Percentiles rank a stretch among this genome's conserved stretches.
phyloP scores from a whole-genome alignment of 108 stramenopile genomes.

The Fistulifera pelliculosa region DNA sequence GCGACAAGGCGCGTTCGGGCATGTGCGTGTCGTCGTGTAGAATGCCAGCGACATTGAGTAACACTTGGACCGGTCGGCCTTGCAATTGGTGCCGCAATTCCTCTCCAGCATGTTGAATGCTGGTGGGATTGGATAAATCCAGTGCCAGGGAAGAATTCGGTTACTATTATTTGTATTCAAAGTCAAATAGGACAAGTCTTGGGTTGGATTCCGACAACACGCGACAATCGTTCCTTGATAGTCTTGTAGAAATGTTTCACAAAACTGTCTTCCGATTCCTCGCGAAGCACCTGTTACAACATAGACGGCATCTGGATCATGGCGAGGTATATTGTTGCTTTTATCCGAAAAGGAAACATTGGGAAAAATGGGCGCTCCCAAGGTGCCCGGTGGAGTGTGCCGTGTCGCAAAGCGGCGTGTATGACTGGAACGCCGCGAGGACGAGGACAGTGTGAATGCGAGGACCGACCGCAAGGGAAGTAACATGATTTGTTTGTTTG shows the following conservation, averaged over 20 bases:
- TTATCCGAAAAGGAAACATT: slow-evolving; percentile 40
- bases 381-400: slow-evolving; percentile 22
- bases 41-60: slow-evolving; percentile 78
- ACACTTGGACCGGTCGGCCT: slow-evolving; percentile 40
- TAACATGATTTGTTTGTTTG: too few relatives aligned
- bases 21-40: slow-evolving; percentile 67
- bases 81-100: slow-evolving; percentile 29
- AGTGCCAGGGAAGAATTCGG: slow-evolving; percentile 37
- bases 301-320: slow-evolving; percentile 66
- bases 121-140: slow-evolving; percentile 58
- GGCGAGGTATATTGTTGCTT: not conserved
- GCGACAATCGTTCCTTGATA: slow-evolving; percentile 60
- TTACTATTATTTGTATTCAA: slow-evolving; percentile 11
- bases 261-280: slow-evolving; percentile 68
- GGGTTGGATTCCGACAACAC: slow-evolving; percentile 52
- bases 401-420: too few relatives aligned
- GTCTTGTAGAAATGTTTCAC: slow-evolving; percentile 27
- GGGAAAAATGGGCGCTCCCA: slow-evolving; percentile 36
- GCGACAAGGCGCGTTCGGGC: slow-evolving; percentile 62
- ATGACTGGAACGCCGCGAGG: too few relatives aligned
- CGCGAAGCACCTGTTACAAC: slow-evolving; percentile 67
- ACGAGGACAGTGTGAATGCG: too few relatives aligned
- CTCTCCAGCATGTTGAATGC: slow-evolving; percentile 37
- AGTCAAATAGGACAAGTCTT: not conserved
- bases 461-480: too few relatives aligned